Evolutionary conservation across 106 monocot genomes (phyloP), one percentile per base, ranked within the genome.

Genomic region (Acorus gramineus): DNA sequence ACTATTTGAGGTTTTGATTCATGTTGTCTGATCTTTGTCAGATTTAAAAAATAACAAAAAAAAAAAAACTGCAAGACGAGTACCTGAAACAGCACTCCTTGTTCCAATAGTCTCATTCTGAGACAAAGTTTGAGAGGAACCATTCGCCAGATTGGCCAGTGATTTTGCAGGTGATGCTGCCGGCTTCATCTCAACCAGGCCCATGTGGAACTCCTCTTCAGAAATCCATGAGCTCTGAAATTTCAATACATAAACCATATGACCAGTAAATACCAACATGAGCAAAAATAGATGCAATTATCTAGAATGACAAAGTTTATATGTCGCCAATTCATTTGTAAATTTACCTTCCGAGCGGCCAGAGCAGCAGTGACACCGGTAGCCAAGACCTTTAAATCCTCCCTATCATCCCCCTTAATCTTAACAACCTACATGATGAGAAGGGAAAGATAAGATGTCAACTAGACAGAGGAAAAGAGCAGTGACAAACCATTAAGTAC

Each of bases 121-220:
- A 50, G 47, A 61, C 53, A 44, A 53, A 61, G 2, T 49, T 49
- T 42, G 63, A 72, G 44, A 11, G 48, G 62, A 69, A 60, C 71
- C 65, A 73, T 70, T 73, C 50, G 62, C 57, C 8, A 66, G n/a
- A 62, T 55, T 78, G 7, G 51, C 53, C 2, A 49, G 10, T 53
- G 66, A 53, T 69, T 88, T 98, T 44, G 80, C 66, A 53, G 80
- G 67, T 50, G 80, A 74, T 66, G 77, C 62, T 59, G 71, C 65
- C 63, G 74, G 79, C 70, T 85, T 98, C 51, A 81, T 52, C 50
- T 92, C 98, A 73, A 91, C 12, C 70, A 74, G 69, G 3, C 98
- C 98, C 98, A 98, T 98, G 55, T 74, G 70, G 81, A 98, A 98
- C 42, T 85, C 98, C 68, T 98, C 98, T 44, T 98, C 98, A 73